A percentile compares a stretch with the other conserved stretches of the same genome.
These are phyloP conservation scores for Cladobotryum mycophilum DNA, from an alignment of 2,329 filamentous ascomycete genomes.

Conservation along the genomic window DNA sequence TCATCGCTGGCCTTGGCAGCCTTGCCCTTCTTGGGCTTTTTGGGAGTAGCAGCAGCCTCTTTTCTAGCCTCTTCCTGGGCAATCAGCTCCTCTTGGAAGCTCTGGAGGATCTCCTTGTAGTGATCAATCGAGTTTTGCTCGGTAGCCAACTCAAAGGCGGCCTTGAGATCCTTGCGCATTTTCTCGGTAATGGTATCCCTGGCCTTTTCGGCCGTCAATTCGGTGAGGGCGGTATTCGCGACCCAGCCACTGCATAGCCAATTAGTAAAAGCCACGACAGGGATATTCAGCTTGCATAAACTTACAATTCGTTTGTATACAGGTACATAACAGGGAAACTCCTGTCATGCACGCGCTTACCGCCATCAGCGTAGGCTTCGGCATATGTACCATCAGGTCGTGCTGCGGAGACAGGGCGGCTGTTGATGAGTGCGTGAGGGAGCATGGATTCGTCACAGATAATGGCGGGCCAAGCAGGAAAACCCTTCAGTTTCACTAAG, in stretches of 20 bases:
- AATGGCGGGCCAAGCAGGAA: conserved; percentile 89
- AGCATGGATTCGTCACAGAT: conserved; percentile 94
- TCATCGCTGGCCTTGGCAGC: conserved; percentile 45
- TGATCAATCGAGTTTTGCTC: conserved; percentile 70
- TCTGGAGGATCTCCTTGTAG: conserved; percentile 75
- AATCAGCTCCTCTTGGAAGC: conserved; percentile 60
- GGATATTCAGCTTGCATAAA: conserved; percentile 20
- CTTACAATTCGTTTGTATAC: conserved; percentile 94
- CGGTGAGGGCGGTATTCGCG: conserved; percentile 72
- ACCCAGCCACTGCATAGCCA: conserved; percentile 70
- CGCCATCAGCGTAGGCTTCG: conserved; percentile 80
- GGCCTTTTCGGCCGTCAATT: conserved; percentile 68
- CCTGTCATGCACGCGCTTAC: conserved; percentile 76
- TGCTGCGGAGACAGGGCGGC: conserved; percentile 77
- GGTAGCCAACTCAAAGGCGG: conserved; percentile 73
- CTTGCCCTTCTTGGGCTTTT: conserved; percentile 40
- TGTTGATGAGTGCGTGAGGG: conserved; percentile 66
- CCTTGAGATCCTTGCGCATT: conserved; percentile 70
- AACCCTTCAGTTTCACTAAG: conserved; percentile 89
- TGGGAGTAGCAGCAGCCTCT: conserved; percentile 35
- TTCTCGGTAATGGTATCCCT: conserved; percentile 65
- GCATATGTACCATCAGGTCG: conserved; percentile 79
- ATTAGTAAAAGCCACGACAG: conserved; percentile 12
- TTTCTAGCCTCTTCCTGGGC: conserved; percentile 46
- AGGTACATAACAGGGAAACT: conserved; percentile 95